phyloP scores from a whole-genome alignment of 306 rosid species.

The Lathyrus sativus region DNA sequence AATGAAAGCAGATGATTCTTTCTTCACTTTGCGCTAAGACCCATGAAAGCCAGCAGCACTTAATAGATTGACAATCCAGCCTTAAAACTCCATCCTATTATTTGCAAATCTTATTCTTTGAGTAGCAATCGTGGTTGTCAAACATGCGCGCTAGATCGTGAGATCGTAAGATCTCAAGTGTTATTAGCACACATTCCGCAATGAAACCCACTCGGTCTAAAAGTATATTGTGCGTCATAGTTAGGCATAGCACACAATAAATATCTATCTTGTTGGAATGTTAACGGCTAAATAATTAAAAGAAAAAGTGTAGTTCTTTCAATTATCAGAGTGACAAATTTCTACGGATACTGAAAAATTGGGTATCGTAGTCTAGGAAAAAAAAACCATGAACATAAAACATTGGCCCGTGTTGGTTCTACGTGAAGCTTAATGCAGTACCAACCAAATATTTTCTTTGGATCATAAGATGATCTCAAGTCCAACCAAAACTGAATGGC shows the following conservation, averaged over 20 bases:
- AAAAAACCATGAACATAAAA: constrained; percentile 4
- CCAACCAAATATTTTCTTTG: not conserved
- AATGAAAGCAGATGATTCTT: constrained; percentile 16
- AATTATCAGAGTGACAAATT: not conserved
- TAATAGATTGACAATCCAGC: not conserved
- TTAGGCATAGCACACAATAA: not conserved
- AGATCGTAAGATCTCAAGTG: too few relatives aligned
- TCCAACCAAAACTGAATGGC: not conserved
- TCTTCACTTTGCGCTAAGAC: constrained; percentile 11
- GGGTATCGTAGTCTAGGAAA: not conserved
- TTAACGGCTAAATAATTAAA: not conserved
- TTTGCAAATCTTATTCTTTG: too few relatives aligned
- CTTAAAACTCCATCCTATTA: not conserved
- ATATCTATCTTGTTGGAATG: not conserved
- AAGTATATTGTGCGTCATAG: not conserved
- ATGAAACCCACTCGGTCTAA: not conserved
- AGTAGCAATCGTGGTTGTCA: too few relatives aligned
- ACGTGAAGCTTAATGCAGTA: not conserved
- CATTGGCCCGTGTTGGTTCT: not conserved
- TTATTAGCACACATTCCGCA: not conserved
- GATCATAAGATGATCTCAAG: constrained; percentile 4
- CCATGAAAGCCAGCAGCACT: not conserved
- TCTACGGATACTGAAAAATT: constrained; percentile 7
- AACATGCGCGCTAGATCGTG: too few relatives aligned
- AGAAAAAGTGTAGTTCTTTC: not conserved